Evolutionary conservation across 2,329 filamentous ascomycete species (phyloP).

Genomic region (Juglanconis juglandina): DNA sequence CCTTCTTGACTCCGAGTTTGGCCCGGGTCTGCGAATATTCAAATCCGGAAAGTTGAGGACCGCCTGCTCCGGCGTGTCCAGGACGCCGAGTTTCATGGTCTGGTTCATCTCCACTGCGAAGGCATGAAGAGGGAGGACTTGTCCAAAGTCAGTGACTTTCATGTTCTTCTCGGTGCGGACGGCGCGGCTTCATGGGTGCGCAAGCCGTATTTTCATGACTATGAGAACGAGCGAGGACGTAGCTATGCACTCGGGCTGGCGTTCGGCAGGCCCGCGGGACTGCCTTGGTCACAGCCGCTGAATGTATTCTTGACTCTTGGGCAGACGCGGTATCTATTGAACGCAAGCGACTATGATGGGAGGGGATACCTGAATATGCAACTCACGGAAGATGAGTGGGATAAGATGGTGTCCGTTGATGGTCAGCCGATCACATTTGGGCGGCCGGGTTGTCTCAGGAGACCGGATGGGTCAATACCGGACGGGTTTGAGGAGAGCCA

Average conservation of each 20-base stretch:
- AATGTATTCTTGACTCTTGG: constrained; percentile 35
- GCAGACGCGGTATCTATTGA: constrained; percentile 34
- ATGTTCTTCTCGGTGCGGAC: constrained; percentile 33
- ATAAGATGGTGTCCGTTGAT: constrained; percentile 30
- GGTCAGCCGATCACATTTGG: constrained; percentile 33
- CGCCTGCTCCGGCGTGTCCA: constrained; percentile 33
- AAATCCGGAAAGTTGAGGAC: constrained; percentile 37
- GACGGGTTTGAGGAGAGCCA: constrained; percentile 28
- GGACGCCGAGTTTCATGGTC: constrained; percentile 27
- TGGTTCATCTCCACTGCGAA: constrained; percentile 32
- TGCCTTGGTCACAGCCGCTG: constrained; percentile 33
- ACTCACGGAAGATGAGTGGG: constrained; percentile 34
- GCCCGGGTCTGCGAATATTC: constrained; percentile 35
- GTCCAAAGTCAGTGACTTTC: constrained; percentile 31
- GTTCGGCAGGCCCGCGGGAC: constrained; percentile 29
- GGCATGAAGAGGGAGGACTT: constrained; percentile 29
- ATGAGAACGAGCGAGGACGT: constrained; percentile 31
- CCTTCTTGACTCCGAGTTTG: constrained; percentile 24
- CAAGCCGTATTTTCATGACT: constrained; percentile 30
- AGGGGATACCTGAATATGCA: constrained; percentile 36
- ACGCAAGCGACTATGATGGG: constrained; percentile 32
- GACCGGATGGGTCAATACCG: constrained; percentile 27
- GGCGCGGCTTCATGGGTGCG: constrained; percentile 35
- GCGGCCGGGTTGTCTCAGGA: constrained; percentile 28
- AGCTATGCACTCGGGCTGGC: constrained; percentile 34